Conservation (phyloP, 169 alveolate species). For the Theileria equi region DNA sequence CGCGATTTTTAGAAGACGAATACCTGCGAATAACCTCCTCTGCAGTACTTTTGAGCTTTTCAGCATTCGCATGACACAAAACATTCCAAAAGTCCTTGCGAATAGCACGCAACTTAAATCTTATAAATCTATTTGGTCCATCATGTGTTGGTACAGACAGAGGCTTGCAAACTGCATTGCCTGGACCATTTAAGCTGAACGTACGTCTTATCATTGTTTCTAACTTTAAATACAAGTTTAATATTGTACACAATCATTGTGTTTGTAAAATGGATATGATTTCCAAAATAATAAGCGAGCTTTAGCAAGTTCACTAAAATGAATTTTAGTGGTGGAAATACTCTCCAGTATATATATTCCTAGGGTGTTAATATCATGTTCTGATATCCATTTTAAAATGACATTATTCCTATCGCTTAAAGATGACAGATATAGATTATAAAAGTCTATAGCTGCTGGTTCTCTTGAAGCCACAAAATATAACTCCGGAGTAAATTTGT, state of each 20-base stretch:
- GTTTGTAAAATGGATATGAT: not conserved
- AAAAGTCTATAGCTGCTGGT: constrained; percentile 48
- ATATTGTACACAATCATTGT: not conserved
- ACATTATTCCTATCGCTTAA: not conserved
- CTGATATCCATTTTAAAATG: not conserved
- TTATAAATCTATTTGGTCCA: constrained; percentile 42
- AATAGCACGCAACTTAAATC: constrained; percentile 42
- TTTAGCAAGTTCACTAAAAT: constrained; percentile 17
- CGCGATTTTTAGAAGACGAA: not conserved
- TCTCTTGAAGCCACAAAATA: constrained; percentile 52
- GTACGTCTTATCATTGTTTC: too few species aligned
- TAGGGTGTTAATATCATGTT: constrained; percentile 29
- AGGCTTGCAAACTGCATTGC: constrained; percentile 51
- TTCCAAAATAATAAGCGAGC: constrained; percentile 49
- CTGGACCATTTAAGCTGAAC: constrained; percentile 45
- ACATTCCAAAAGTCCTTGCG: constrained; percentile 48
- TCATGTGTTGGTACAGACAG: constrained; percentile 45
- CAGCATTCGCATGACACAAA: constrained; percentile 42
- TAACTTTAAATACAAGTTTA: not conserved
- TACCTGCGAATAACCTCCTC: constrained; percentile 27
- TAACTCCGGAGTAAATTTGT: constrained; percentile 19
- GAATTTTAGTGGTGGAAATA: constrained; percentile 21
- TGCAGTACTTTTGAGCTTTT: constrained; percentile 30
- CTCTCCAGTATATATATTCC: constrained; percentile 51
- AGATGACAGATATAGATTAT: constrained; percentile 25